phyloP scores from a whole-genome alignment of 495 filamentous ascomycete genomes.

The Neurospora hispaniola region DNA sequence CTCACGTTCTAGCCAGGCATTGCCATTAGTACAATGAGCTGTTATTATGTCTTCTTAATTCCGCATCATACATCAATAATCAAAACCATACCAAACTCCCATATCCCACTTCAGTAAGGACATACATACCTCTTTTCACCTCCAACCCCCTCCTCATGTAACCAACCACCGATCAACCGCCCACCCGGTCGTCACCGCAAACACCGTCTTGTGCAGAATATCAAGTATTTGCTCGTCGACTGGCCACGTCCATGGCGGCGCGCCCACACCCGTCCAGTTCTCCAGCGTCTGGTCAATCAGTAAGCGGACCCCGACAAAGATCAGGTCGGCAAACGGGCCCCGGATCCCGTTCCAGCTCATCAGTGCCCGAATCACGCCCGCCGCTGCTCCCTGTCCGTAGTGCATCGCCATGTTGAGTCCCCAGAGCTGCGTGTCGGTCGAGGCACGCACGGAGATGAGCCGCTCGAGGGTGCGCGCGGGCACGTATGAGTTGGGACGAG shows the following conservation, averaged over 20 bases:
- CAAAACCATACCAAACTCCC: no score
- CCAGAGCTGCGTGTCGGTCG: neutral
- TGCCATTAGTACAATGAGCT: neutral
- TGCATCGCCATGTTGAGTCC: constrained; percentile 16
- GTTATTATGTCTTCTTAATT: no score
- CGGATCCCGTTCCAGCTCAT: constrained; percentile 22
- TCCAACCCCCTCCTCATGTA: neutral
- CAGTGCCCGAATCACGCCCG: constrained; percentile 8
- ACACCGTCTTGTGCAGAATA: constrained; percentile 23
- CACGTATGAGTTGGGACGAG: constrained; percentile 8
- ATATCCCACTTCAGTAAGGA: no score
- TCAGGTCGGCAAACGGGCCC: constrained; percentile 23
- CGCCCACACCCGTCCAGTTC: constrained; percentile 18
- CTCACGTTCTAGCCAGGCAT: neutral
- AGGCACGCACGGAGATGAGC: neutral
- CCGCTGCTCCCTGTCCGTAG: constrained; percentile 14
- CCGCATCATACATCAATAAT: no score
- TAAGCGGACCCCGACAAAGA: constrained; percentile 20
- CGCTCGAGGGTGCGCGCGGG: constrained; percentile 6
- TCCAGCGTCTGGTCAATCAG: constrained; percentile 25
- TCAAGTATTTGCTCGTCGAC: constrained; percentile 22
- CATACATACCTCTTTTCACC: no score
- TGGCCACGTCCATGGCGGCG: constrained; percentile 22
- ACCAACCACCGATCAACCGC: constrained; percentile 14
- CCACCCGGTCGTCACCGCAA: constrained; percentile 21